These are phyloP conservation scores for Capsaspora owczarzaki DNA, from an alignment of 78 protist species.

Conservation along the genomic window DNA sequence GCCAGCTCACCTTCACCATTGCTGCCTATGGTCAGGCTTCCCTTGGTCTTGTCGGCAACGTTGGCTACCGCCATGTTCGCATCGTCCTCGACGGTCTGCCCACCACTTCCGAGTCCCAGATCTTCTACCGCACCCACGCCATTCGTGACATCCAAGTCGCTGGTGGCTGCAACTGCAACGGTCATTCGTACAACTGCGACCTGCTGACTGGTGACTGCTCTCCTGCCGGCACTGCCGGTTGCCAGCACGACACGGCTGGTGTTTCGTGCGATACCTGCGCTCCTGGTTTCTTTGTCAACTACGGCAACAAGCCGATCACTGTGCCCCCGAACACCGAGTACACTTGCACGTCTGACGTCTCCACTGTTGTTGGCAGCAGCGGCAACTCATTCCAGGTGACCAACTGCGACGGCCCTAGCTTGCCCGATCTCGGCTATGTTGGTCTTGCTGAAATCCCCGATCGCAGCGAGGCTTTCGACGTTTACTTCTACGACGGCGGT, in stretches of 20 bases:
- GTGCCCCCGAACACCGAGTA: too few relatives aligned
- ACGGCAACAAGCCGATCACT: too few relatives aligned
- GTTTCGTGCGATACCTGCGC: background rate
- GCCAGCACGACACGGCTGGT: slow-evolving; percentile 1
- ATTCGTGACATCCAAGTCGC: background rate
- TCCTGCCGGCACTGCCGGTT: background rate
- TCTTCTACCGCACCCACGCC: background rate
- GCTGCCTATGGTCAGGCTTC: background rate
- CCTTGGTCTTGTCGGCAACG: background rate
- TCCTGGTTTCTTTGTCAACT: background rate
- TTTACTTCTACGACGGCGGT: background rate
- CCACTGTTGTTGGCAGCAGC: too few relatives aligned
- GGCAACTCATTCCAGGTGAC: background rate
- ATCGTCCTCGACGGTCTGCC: background rate
- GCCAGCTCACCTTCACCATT: background rate
- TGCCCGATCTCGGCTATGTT: background rate
- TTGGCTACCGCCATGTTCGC: background rate
- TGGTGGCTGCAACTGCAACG: background rate
- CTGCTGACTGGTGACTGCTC: background rate
- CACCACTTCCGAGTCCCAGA: background rate
- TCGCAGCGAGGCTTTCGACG: too few relatives aligned
- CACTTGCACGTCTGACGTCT: too few relatives aligned
- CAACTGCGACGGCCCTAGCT: background rate
- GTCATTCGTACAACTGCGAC: background rate
- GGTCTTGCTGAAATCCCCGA: background rate